Evolutionary conservation across 1,139 yeast genomes (phyloP).

Genomic region (Chernovozyma aurita): DNA sequence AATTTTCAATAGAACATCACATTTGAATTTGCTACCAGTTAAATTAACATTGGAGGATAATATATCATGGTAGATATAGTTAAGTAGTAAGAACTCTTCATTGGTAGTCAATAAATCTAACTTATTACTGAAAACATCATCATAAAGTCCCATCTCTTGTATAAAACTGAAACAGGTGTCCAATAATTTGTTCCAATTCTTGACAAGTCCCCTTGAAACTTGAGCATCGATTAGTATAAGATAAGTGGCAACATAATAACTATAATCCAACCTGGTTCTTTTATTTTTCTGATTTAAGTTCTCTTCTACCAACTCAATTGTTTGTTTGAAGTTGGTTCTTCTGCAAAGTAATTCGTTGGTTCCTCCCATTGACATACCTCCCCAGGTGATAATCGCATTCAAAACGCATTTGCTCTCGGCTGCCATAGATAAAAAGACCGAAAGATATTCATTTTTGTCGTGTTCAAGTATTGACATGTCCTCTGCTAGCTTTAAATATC

Average conservation of each 20-base stretch:
- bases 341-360: conserved; percentile 8
- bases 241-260: conserved; percentile 2
- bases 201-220: conserved; percentile 1
- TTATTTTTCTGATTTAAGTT: background rate
- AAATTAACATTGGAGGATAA: conserved; percentile 2
- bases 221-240: conserved; percentile 6
- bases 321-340: background rate
- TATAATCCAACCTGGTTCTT: background rate
- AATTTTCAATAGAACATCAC: background rate
- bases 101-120: background rate
- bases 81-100: conserved; percentile 4
- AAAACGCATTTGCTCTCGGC: conserved; percentile 3
- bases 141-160: conserved; percentile 5
- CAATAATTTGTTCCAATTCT: conserved; percentile 3
- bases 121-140: background rate
- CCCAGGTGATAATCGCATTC: conserved; percentile 9
- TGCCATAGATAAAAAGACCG: conserved; percentile 2
- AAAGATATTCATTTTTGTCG: conserved; percentile 1
- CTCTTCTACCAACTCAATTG: conserved; percentile 1
- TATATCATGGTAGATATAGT: conserved; percentile 4
- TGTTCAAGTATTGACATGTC: conserved; percentile 3
- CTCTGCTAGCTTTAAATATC: conserved; percentile 2
- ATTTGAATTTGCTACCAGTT: conserved; percentile 2
- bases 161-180: background rate
- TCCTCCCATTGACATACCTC: conserved; percentile 12